Evolutionary conservation across 2,329 filamentous ascomycete species (phyloP).

Genomic region (Phaeoacremonium minimum): DNA sequence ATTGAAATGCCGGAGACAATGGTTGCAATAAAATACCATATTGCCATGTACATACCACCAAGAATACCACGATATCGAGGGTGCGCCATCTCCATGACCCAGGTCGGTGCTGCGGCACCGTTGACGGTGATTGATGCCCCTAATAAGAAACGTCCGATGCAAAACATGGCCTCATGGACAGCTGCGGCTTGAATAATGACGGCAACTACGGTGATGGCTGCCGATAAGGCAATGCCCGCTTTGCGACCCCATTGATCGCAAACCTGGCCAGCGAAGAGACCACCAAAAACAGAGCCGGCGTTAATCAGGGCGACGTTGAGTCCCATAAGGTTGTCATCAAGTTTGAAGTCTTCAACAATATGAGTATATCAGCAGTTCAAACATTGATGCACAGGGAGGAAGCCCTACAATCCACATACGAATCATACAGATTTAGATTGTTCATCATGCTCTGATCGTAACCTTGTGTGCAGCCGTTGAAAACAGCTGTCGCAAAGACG

Average conservation of each 20-base stretch:
- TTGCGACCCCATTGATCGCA: slow-evolving; percentile 37
- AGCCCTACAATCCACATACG: background rate
- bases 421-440: background rate
- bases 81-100: slow-evolving; percentile 26
- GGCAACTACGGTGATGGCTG: slow-evolving; percentile 42
- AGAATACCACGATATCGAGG: slow-evolving; percentile 40
- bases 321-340: background rate
- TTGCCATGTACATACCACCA: slow-evolving; percentile 35
- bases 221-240: slow-evolving; percentile 39
- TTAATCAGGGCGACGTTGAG: background rate
- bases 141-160: slow-evolving; percentile 15
- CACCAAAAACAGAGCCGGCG: slow-evolving; percentile 5
- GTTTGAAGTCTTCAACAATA: background rate
- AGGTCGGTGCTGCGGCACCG: slow-evolving; percentile 35
- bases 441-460: background rate
- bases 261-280: slow-evolving; percentile 7
- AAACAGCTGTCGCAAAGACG: background rate
- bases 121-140: slow-evolving; percentile 19
- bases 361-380: background rate
- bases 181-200: slow-evolving; percentile 42
- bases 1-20: slow-evolving; percentile 46
- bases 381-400: background rate
- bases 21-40: slow-evolving; percentile 40
- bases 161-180: slow-evolving; percentile 26
- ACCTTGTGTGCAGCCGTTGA: background rate